phyloP scores from a whole-genome alignment of 2,329 filamentous ascomycete species.

The Pseudocercospora macadamiae region DNA sequence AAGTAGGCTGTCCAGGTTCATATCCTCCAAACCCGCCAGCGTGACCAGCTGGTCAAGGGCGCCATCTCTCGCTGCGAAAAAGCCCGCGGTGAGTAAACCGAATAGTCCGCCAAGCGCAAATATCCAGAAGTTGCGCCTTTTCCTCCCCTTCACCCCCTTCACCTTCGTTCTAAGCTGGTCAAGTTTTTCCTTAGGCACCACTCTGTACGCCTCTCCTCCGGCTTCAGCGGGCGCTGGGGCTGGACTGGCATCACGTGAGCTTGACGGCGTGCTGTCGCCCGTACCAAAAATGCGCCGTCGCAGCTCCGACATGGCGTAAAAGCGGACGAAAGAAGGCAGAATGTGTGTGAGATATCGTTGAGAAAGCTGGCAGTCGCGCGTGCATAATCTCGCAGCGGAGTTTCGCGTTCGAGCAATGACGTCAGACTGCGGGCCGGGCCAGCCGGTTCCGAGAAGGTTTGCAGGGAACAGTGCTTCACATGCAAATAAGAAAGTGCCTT shows the following conservation, averaged over 20 bases:
- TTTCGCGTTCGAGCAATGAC: background rate
- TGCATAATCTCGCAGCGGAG: background rate
- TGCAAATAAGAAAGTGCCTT: background rate
- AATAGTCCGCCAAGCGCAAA: conserved; percentile 89
- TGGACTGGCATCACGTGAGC: conserved; percentile 45
- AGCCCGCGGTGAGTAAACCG: conserved; percentile 82
- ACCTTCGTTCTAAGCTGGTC: conserved; percentile 43
- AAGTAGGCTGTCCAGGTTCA: conserved; percentile 81
- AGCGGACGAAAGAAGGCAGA: too few relatives aligned
- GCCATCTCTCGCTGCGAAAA: conserved; percentile 88
- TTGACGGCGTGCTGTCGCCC: conserved; percentile 36
- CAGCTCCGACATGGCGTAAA: conserved; percentile 38
- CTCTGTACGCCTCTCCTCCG: conserved; percentile 46
- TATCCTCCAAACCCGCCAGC: conserved; percentile 68
- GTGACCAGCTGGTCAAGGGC: conserved; percentile 65
- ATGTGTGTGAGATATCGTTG: background rate
- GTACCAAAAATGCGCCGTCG: conserved; percentile 41
- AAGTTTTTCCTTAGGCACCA: conserved; percentile 57
- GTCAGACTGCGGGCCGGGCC: background rate
- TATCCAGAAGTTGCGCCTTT: conserved; percentile 77
- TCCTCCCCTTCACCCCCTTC: conserved; percentile 49
- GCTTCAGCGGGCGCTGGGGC: conserved; percentile 39
- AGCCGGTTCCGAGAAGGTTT: background rate
- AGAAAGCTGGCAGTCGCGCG: background rate
- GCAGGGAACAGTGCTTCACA: background rate